Percentiles rank a stretch among this genome's conserved stretches.
Conservation (phyloP, 345 rosid species). For the Bruguiera gymnorhiza region DNA sequence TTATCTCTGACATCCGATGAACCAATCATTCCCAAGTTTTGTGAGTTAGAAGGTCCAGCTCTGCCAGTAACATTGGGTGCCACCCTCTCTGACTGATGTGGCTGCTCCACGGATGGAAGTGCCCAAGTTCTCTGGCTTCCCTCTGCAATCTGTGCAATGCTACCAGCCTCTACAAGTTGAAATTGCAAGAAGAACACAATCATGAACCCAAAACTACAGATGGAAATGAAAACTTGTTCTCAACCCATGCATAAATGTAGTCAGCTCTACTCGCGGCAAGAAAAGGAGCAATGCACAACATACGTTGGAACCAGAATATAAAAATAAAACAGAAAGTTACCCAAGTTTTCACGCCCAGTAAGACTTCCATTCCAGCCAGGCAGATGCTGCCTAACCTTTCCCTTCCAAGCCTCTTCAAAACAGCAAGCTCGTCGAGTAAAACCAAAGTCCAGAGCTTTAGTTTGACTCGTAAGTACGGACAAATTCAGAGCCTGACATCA, state of each 20-base stretch:
- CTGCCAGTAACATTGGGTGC: conserved; percentile 7
- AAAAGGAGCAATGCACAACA: background rate
- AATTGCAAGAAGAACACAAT: background rate
- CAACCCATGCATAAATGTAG: background rate
- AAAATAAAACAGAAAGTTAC: conserved; percentile 7
- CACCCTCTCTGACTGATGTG: conserved; percentile 13
- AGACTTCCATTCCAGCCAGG: conserved; percentile 62
- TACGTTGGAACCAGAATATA: background rate
- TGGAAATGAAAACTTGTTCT: background rate
- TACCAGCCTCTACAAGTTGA: conserved; percentile 17
- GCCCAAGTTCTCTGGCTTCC: conserved; percentile 39
- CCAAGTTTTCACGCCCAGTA: conserved; percentile 21
- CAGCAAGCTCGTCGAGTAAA: conserved; percentile 53
- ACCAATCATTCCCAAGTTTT: conserved; percentile 18
- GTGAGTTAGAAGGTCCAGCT: conserved; percentile 16
- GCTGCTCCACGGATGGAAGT: conserved; percentile 32
- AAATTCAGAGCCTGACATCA: background rate
- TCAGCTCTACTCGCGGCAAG: background rate
- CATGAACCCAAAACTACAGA: background rate
- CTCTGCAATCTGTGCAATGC: conserved; percentile 23
- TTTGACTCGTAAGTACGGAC: background rate
- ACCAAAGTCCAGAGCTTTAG: background rate
- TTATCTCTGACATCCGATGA: conserved; percentile 20
- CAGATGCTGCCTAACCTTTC: conserved; percentile 52
- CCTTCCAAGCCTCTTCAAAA: conserved; percentile 76